Percentiles rank a stretch among this genome's conserved stretches.
Conservation (phyloP, 306 rosid genomes). For the Sesbania bispinosa region DNA sequence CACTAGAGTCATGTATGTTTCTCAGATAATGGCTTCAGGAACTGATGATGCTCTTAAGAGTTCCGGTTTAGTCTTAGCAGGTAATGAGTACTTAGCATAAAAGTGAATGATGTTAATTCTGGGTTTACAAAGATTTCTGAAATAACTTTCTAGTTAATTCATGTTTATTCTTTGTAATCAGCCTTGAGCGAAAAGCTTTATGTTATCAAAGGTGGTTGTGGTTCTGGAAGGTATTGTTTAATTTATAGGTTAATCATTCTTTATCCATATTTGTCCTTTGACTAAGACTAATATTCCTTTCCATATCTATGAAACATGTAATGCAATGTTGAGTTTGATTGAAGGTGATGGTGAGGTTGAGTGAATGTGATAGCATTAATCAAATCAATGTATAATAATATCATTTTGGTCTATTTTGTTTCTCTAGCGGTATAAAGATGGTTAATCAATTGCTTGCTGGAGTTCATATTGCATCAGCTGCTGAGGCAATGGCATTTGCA, state of each 20-base stretch:
- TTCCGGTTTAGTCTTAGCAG: constrained; percentile 77
- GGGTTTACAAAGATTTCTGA: constrained; percentile 7
- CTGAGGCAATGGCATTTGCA: constrained; percentile 96
- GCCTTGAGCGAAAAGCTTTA: constrained; percentile 96
- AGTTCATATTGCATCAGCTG: constrained; percentile 93
- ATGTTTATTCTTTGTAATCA: constrained; percentile 38
- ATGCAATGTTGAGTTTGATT: constrained; percentile 17
- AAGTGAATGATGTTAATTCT: constrained; percentile 23
- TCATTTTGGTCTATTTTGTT: constrained; percentile 22
- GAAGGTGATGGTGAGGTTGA: constrained; percentile 17
- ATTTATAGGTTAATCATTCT: constrained; percentile 16
- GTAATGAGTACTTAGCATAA: constrained; percentile 37
- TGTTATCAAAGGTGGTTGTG: constrained; percentile 82
- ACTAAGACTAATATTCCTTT: constrained; percentile 15
- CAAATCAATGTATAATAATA: background rate
- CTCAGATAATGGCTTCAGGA: constrained; percentile 92
- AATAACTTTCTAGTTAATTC: constrained; percentile 28
- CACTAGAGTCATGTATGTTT: constrained; percentile 24
- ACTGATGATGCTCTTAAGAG: constrained; percentile 76
- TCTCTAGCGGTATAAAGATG: constrained; percentile 86
- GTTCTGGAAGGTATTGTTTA: constrained; percentile 81
- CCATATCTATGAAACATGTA: constrained; percentile 25
- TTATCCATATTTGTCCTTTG: constrained; percentile 10
- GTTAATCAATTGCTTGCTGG: constrained; percentile 97
- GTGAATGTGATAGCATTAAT: background rate